phyloP scores from a whole-genome alignment of 1,139 yeast genomes.

The Pichia sp. region DNA sequence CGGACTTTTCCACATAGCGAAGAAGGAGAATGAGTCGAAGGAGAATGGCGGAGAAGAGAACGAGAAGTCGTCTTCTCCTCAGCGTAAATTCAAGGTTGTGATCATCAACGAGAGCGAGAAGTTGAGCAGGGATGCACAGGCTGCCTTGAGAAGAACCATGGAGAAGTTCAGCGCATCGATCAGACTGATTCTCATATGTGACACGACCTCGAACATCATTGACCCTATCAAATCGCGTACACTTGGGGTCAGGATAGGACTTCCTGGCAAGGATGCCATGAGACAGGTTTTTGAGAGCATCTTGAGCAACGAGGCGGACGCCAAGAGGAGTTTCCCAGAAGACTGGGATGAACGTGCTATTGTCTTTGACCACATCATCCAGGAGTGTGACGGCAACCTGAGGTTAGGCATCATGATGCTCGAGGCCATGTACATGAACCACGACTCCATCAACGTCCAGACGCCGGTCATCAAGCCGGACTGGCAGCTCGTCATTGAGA shows the following conservation, averaged over 20 bases:
- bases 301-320: conserved; percentile 52
- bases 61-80: conserved; percentile 26
- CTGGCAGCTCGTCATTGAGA: conserved; percentile 77
- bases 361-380: conserved; percentile 52
- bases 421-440: conserved; percentile 81
- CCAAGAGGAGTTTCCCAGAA: conserved; percentile 40
- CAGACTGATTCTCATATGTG: conserved; percentile 78
- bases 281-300: conserved; percentile 50
- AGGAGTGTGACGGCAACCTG: conserved; percentile 61
- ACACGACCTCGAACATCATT: conserved; percentile 85
- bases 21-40: conserved; percentile 16
- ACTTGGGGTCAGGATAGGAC: conserved; percentile 74
- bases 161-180: conserved; percentile 90
- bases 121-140: conserved; percentile 92
- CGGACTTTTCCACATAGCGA: conserved; percentile 30
- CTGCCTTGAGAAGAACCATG: conserved; percentile 96
- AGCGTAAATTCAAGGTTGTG: conserved; percentile 84
- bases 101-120: conserved; percentile 93
- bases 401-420: conserved; percentile 74
- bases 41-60: conserved; percentile 6
- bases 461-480: conserved; percentile 60
- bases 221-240: conserved; percentile 95
- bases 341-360: conserved; percentile 37
- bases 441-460: conserved; percentile 43
- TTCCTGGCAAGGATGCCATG: conserved; percentile 65